Conservation (phyloP, 73 alveolate species). For the Symbiodinium natans region DNA sequence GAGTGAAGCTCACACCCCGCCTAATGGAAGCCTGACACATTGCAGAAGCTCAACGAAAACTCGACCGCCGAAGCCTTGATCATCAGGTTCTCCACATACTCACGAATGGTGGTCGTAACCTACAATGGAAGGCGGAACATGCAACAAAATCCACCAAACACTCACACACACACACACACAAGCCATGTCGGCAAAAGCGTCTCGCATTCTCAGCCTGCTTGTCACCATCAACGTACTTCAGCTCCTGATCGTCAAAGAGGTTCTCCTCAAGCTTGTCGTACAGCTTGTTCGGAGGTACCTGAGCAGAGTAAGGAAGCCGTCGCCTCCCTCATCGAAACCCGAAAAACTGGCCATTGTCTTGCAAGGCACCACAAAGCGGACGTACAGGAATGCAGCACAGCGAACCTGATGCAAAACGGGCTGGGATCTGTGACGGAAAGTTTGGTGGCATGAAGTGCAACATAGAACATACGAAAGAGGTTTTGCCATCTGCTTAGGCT, state of each 20-base stretch:
- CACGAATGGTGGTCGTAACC: slow-evolving; percentile 55
- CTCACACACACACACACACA: background rate
- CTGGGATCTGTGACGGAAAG: no score
- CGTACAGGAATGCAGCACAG: slow-evolving; percentile 60
- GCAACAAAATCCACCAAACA: background rate
- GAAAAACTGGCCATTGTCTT: background rate
- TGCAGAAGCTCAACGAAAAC: no score
- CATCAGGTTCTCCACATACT: slow-evolving; percentile 82
- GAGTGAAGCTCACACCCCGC: no score
- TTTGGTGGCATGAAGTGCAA: no score
- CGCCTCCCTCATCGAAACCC: no score
- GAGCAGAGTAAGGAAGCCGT: no score
- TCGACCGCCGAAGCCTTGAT: slow-evolving; percentile 4
- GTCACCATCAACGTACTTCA: slow-evolving; percentile 86
- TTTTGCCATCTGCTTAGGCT: no score
- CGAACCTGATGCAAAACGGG: slow-evolving; percentile 34
- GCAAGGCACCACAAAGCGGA: slow-evolving; percentile 63
- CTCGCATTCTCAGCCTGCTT: slow-evolving; percentile 7
- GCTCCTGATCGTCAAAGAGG: slow-evolving; percentile 79
- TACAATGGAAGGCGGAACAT: background rate
- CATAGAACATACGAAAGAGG: no score
- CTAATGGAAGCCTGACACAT: no score
- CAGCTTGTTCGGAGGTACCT: slow-evolving; percentile 59
- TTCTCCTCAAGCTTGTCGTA: slow-evolving; percentile 64
- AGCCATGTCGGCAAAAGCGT: background rate